Base-by-base conservation (phyloP, 2,329 filamentous ascomycete genomes). In the Magnaporthiopsis incrustans region DNA sequence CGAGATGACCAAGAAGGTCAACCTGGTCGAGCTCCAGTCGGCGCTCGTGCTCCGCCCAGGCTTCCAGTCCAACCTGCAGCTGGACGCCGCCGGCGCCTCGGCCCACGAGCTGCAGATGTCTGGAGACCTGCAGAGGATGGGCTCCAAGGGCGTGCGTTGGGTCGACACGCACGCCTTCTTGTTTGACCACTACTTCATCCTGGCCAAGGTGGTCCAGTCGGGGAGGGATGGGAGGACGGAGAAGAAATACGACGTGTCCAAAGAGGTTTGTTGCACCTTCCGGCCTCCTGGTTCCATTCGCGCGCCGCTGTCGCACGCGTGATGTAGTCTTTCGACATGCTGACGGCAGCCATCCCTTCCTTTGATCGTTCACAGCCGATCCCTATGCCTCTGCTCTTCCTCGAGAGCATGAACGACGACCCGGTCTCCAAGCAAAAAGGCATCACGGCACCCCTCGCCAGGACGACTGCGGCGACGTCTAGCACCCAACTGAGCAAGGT, bases 111-210 rank as follows among this genome's bases (percentile, higher is more conserved):
- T 99, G 64, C 89, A 99, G 66, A 89, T 89, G 75, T 87, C 93
- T 70, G 95, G 95, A 65, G 93, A 98, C 70, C 78, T 99, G 65
- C 92, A 96, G 73, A 84, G 95, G 67, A 89, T 92, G 79, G 92
- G 94, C 64, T 91, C 89, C 58, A 96, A 91, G 73, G 88, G 92
- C 64, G 95, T 98, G 73, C 89, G 89, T 67, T 97, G 94, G 89
- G 87, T 98, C 10, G 95, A 99, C 71, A 96, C 91, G 0, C 92
- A 97, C 73, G 92, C 91, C 2, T 84, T 99, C 59, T 82, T 99
- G 0, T 98, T 99, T 72, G 96, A 99, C 71, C 93, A 99, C 76
- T 99, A 97, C 74, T 83, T 99, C 53, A 93, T 99, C 44, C 79
- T 99, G 59, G 90, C 95, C 56, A 99, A 99, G 79, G 82, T 91